These are phyloP conservation scores for Botryosphaeria dothidea DNA, from an alignment of 2,329 filamentous ascomycete genomes.

Conservation along the genomic window DNA sequence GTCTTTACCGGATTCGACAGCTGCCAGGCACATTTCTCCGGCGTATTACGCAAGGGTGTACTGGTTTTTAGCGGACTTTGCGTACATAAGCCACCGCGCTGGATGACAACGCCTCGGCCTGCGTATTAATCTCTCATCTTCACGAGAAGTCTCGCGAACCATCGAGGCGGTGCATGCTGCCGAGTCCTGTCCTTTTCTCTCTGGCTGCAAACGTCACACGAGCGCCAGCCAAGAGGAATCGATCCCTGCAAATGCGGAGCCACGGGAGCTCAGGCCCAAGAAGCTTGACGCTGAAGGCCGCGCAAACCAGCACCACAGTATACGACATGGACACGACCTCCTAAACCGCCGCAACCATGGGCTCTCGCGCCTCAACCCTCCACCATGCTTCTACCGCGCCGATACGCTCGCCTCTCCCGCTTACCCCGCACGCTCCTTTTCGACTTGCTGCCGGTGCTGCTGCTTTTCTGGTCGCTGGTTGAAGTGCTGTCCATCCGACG, in stretches of 20 bases:
- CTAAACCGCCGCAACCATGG: constrained; percentile 8
- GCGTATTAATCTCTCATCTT: background rate
- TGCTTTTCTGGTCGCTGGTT: constrained; percentile 12
- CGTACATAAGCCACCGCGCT: too few relatives aligned
- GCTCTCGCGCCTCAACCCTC: background rate
- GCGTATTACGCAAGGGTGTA: background rate
- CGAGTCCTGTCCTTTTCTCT: background rate
- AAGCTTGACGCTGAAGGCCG: constrained; percentile 5
- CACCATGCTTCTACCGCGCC: constrained; percentile 15
- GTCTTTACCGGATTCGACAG: background rate
- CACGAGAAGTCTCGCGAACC: background rate
- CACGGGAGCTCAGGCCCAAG: background rate
- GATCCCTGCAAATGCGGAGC: background rate
- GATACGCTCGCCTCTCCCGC: constrained; percentile 16
- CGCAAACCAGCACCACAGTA: constrained; percentile 8
- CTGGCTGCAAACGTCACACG: background rate
- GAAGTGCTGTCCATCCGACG: constrained; percentile 9
- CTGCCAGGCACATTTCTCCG: background rate
- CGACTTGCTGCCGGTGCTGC: constrained; percentile 14
- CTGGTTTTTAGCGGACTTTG: background rate
- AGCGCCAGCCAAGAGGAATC: background rate
- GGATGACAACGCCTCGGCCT: background rate
- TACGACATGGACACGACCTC: background rate
- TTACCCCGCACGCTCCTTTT: constrained; percentile 14
- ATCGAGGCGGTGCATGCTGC: background rate